phyloP scores from a whole-genome alignment of 2,329 filamentous ascomycete genomes.

The Ramichloridium luteum region DNA sequence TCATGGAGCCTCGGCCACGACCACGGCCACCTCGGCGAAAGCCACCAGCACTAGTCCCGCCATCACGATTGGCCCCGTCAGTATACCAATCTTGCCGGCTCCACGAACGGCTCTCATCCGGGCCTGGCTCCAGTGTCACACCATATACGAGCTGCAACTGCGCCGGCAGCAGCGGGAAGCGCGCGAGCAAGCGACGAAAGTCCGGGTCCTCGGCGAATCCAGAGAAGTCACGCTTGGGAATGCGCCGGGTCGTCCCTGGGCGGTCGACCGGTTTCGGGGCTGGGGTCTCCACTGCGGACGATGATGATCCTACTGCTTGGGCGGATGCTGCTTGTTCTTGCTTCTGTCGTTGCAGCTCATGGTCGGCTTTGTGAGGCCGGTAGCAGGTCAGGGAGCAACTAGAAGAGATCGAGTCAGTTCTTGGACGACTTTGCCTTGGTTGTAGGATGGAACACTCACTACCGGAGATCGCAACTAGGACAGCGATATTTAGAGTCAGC shows the following conservation, averaged over 20 bases:
- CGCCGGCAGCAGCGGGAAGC: conserved; percentile 23
- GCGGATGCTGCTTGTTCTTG: conserved; percentile 1
- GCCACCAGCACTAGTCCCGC: conserved; percentile 7
- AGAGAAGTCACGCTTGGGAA: conserved; percentile 18
- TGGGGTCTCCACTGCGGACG: too few species aligned
- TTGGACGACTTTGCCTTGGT: background rate
- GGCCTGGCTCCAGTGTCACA: conserved; percentile 25
- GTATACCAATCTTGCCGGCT: conserved; percentile 15
- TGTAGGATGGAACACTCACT: conserved; percentile 23
- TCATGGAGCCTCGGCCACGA: conserved; percentile 10
- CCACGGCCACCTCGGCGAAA: conserved; percentile 14
- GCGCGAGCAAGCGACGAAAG: conserved; percentile 22
- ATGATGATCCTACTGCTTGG: too few species aligned
- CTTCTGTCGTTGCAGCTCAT: conserved; percentile 13
- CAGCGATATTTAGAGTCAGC: conserved; percentile 40
- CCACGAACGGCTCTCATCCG: conserved; percentile 20
- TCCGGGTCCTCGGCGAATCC: conserved; percentile 23
- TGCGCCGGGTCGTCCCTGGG: conserved; percentile 15
- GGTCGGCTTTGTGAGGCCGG: conserved; percentile 25
- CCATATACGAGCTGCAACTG: conserved; percentile 25
- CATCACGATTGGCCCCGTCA: conserved; percentile 4
- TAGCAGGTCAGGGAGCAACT: conserved; percentile 30
- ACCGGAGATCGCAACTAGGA: conserved; percentile 35
- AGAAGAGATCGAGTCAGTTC: conserved; percentile 4
- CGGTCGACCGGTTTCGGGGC: conserved; percentile 6